Conservation (phyloP, 2,329 filamentous ascomycete species). For the Sphaerulina vaccinii region DNA sequence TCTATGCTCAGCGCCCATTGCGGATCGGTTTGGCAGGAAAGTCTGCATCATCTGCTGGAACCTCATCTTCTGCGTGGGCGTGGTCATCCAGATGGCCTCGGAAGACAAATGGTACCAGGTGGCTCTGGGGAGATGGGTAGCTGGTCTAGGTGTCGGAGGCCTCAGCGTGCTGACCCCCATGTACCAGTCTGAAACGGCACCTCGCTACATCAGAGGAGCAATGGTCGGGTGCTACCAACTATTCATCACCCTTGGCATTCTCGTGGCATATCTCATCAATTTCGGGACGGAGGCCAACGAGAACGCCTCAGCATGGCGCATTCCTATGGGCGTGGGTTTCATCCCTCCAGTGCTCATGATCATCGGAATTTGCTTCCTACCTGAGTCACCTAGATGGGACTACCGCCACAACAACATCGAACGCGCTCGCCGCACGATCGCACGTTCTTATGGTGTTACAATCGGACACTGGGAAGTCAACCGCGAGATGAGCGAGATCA, state of each 20-base stretch:
- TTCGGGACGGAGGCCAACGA: constrained; percentile 56
- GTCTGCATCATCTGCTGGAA: constrained; percentile 62
- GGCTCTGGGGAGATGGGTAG: constrained; percentile 64
- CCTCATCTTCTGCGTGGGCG: constrained; percentile 63
- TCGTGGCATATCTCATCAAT: constrained; percentile 51
- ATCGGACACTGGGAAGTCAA: constrained; percentile 55
- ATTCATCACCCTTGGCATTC: constrained; percentile 68
- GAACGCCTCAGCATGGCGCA: constrained; percentile 59
- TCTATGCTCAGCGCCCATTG: constrained; percentile 58
- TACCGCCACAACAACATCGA: constrained; percentile 57
- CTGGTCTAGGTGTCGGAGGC: constrained; percentile 64
- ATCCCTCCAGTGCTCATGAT: constrained; percentile 57
- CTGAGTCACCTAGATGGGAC: constrained; percentile 58
- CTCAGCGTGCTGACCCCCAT: constrained; percentile 65
- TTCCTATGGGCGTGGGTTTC: constrained; percentile 61
- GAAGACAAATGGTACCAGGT: constrained; percentile 60
- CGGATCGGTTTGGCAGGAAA: constrained; percentile 61
- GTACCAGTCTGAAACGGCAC: constrained; percentile 67
- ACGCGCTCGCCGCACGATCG: constrained; percentile 51
- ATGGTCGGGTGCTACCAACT: constrained; percentile 67
- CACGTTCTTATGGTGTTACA: constrained; percentile 56
- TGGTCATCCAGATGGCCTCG: constrained; percentile 64
- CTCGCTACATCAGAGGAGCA: constrained; percentile 62
- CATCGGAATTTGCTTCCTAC: constrained; percentile 54
- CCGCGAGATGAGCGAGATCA: constrained; percentile 56